Evolutionary conservation across 352 stramenopile genomes (phyloP).

Genomic region (Globisporangium carolinianum): DNA sequence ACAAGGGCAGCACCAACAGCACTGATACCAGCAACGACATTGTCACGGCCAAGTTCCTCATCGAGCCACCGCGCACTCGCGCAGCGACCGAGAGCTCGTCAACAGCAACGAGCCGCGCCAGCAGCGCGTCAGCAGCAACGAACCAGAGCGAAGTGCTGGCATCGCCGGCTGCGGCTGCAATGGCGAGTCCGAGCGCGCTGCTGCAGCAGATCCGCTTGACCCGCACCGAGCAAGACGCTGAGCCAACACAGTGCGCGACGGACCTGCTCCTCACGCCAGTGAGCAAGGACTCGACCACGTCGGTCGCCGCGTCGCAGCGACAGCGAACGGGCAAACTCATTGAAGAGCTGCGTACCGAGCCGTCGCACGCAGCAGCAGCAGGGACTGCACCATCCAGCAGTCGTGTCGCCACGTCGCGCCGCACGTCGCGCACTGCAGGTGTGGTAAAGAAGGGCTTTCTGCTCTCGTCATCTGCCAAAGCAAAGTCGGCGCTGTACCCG

Average conservation of each 20-base stretch:
- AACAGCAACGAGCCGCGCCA: too few relatives aligned
- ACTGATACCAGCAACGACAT: conserved; percentile 24
- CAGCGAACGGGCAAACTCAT: conserved; percentile 5
- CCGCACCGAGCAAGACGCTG: conserved; percentile 6
- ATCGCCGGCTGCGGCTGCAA: conserved; percentile 5
- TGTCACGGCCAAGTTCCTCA: conserved; percentile 72
- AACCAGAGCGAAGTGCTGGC: conserved; percentile 8
- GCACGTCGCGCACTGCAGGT: too few relatives aligned
- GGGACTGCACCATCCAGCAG: conserved; percentile 1
- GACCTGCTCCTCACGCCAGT: conserved; percentile 9
- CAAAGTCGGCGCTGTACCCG: conserved; percentile 58
- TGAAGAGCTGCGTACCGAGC: not conserved
- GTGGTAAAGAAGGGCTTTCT: conserved; percentile 77
- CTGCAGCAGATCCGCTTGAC: conserved; percentile 41
- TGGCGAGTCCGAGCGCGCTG: conserved; percentile 41
- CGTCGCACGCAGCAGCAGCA: not conserved
- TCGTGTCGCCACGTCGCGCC: not conserved
- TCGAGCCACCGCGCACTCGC: conserved; percentile 20
- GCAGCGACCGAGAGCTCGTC: not conserved
- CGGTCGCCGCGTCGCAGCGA: not conserved
- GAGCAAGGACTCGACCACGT: not conserved
- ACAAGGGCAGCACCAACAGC: conserved; percentile 62
- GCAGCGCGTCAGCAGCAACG: not conserved
- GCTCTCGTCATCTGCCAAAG: conserved; percentile 7
- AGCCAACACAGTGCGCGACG: not conserved